Conservation (phyloP, 2,329 filamentous ascomycete genomes). For the Stagonosporopsis vannaccii region DNA sequence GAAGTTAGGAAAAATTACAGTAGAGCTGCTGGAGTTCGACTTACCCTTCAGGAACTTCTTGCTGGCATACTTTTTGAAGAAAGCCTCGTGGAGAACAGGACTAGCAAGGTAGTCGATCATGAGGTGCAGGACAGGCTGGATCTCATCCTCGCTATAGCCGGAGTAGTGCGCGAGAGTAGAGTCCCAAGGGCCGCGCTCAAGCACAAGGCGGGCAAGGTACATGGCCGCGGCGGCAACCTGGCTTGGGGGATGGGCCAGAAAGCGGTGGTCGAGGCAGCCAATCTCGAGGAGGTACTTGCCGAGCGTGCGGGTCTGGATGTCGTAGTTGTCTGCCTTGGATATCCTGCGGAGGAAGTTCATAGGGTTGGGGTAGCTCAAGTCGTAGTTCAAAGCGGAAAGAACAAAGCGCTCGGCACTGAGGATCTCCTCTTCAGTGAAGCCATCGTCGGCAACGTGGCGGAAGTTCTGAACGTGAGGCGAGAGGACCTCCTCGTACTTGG, state of each 20-base stretch:
- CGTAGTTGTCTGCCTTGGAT: conserved; percentile 99
- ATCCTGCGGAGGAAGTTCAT: conserved; percentile 99
- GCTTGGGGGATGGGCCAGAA: conserved; percentile 88
- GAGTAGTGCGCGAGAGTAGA: conserved; percentile 87
- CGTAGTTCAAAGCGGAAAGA: conserved; percentile 88
- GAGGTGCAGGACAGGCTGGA: conserved; percentile 87
- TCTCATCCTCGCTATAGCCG: conserved; percentile 91
- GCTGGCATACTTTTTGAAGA: conserved; percentile 99
- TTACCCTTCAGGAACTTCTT: conserved; percentile 99
- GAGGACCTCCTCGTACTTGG: conserved; percentile 98
- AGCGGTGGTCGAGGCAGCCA: conserved; percentile 90
- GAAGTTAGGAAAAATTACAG: conserved; percentile 19
- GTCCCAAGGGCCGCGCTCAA: conserved; percentile 93
- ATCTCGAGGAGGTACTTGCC: conserved; percentile 99
- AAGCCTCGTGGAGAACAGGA: conserved; percentile 91
- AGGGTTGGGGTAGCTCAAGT: conserved; percentile 97
- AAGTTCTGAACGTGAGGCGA: conserved; percentile 98
- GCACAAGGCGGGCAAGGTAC: conserved; percentile 89
- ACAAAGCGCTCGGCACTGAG: conserved; percentile 96
- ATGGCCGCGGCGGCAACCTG: conserved; percentile 91
- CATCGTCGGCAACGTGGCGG: conserved; percentile 94
- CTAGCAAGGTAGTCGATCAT: conserved; percentile 97
- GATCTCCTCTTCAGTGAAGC: conserved; percentile 94
- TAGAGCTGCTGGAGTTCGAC: conserved; percentile 28
- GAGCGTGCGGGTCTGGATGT: conserved; percentile 95